These are phyloP conservation scores for Cryptosporidium parvum DNA, from an alignment of 169 alveolate genomes.

Conservation along the genomic window DNA sequence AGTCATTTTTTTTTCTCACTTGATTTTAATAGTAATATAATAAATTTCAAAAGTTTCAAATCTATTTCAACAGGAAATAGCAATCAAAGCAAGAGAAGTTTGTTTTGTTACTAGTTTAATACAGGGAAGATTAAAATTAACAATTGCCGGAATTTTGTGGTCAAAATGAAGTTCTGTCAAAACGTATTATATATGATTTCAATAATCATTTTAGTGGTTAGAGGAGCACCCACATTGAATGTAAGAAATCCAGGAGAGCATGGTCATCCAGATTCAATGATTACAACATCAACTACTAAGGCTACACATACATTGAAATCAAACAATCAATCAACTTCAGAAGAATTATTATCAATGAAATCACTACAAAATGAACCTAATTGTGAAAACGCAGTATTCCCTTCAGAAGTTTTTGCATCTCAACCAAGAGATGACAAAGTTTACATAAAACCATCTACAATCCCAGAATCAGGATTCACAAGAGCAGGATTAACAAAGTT, in stretches of 20 bases:
- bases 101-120: neutral
- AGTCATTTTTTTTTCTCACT: neutral
- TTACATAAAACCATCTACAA: conserved; percentile 49
- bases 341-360: neutral
- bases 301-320: neutral
- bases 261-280: conserved; percentile 5
- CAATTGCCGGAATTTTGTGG: conserved; percentile 48
- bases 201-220: conserved; percentile 8
- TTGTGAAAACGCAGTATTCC: conserved; percentile 55
- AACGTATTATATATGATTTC: conserved; percentile 2
- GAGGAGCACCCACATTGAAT: conserved; percentile 54
- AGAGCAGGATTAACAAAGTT: conserved; percentile 70
- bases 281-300: conserved; percentile 11
- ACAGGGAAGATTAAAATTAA: neutral
- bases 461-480: conserved; percentile 71
- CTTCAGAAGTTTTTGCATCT: conserved; percentile 28
- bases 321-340: neutral
- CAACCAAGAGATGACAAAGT: conserved; percentile 58
- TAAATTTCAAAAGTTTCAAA: neutral
- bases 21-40: neutral
- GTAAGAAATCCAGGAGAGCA: conserved; percentile 32
- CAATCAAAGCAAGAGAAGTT: neutral
- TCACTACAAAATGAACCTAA: conserved; percentile 6
- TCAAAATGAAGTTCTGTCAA: conserved; percentile 52
- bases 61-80: neutral